These are phyloP conservation scores for Hortiboletus flavorubellus DNA, from an alignment of 768 basidiomycete genomes.

Conservation along the genomic window DNA sequence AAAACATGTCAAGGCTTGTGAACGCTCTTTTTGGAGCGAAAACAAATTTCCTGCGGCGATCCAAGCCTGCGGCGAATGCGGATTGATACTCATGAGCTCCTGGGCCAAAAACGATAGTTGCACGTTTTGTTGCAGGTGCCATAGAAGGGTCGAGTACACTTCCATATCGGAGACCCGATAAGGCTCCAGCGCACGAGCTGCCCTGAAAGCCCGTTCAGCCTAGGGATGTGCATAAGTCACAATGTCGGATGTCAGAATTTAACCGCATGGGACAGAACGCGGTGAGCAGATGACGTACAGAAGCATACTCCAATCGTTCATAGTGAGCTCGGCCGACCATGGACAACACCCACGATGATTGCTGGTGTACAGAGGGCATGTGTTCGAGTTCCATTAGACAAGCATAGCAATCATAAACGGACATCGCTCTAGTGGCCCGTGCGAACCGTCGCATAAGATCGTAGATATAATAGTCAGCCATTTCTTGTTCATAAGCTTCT, in stretches of 20 bases:
- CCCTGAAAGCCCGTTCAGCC: conserved; percentile 89
- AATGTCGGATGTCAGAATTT: conserved; percentile 13
- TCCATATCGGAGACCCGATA: conserved; percentile 92
- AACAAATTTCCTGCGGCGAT: conserved; percentile 96
- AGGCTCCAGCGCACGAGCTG: conserved; percentile 81
- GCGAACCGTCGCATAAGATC: conserved; percentile 80
- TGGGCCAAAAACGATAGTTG: conserved; percentile 91
- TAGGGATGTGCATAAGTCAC: conserved; percentile 34
- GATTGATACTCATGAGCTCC: conserved; percentile 79
- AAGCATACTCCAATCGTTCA: conserved; percentile 83
- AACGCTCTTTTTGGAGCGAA: conserved; percentile 90
- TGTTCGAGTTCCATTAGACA: conserved; percentile 75
- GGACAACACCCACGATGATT: conserved; percentile 73
- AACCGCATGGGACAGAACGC: conserved; percentile 6
- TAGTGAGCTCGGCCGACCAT: conserved; percentile 87
- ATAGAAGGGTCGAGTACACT: conserved; percentile 91
- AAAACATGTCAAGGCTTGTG: conserved; percentile 93
- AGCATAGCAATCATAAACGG: conserved; percentile 70
- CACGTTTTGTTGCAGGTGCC: conserved; percentile 86
- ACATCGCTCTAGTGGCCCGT: conserved; percentile 68
- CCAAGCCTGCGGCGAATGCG: conserved; percentile 88
- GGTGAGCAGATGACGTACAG: conserved; percentile 52
- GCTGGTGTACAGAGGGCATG: conserved; percentile 70
- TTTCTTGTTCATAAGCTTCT: conserved; percentile 64
- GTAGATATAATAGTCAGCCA: conserved; percentile 83